Percentiles rank a stretch among this genome's conserved stretches.
phyloP scores from a whole-genome alignment of 2,329 filamentous ascomycete species.

The Trichoderma asperellum region DNA sequence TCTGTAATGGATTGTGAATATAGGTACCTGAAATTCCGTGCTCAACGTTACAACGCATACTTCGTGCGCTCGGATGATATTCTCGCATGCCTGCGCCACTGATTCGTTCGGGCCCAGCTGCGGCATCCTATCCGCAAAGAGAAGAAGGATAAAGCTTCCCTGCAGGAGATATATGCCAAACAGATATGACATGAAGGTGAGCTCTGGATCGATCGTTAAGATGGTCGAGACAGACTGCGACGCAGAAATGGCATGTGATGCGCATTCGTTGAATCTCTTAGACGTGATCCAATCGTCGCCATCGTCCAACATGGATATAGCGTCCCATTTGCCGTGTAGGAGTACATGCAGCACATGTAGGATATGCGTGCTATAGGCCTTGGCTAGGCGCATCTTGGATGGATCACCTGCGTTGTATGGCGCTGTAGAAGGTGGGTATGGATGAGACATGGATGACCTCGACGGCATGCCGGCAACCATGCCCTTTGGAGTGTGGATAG shows the following conservation, averaged over 20 bases:
- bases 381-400: constrained; percentile 46
- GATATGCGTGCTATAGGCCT: constrained; percentile 53
- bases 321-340: constrained; percentile 55
- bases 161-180: constrained; percentile 58
- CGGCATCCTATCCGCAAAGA: constrained; percentile 55
- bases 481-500: constrained; percentile 16
- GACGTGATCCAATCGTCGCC: constrained; percentile 55
- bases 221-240: constrained; percentile 52
- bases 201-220: constrained; percentile 52
- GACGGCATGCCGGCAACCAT: constrained; percentile 17
- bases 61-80: constrained; percentile 55
- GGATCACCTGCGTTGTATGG: constrained; percentile 35
- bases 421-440: constrained; percentile 16
- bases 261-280: constrained; percentile 49
- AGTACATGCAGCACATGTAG: constrained; percentile 54
- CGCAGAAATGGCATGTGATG: constrained; percentile 52
- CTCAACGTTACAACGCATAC: constrained; percentile 55
- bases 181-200: constrained; percentile 57
- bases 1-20: not conserved
- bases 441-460: constrained; percentile 29
- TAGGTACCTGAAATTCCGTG: constrained; percentile 53
- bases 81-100: constrained; percentile 54
- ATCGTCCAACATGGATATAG: constrained; percentile 54
- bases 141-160: constrained; percentile 53
- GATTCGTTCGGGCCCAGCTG: constrained; percentile 50